These are phyloP conservation scores for Scedosporium minutisporum DNA, from an alignment of 2,329 filamentous ascomycete genomes.

Conservation along the genomic window DNA sequence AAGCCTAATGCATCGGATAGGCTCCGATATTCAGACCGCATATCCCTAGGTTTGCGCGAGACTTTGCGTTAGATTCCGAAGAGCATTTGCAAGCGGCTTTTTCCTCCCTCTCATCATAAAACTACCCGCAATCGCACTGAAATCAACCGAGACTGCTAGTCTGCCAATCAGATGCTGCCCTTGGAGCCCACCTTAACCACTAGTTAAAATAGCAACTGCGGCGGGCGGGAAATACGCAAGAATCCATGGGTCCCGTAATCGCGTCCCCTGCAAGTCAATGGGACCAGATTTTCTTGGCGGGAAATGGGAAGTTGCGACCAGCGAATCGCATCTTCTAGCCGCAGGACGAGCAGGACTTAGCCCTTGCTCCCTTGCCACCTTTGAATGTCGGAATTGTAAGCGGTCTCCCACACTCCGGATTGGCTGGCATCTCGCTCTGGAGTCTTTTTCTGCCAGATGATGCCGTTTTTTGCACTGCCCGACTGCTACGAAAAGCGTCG, in stretches of 20 bases:
- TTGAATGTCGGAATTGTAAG: neutral
- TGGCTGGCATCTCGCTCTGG: neutral
- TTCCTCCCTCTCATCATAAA: no score
- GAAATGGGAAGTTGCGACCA: neutral
- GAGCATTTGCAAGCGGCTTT: no score
- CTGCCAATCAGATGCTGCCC: neutral
- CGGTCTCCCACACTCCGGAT: neutral
- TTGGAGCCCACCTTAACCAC: neutral
- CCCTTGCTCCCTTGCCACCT: neutral
- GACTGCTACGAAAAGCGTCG: neutral
- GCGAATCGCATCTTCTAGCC: neutral
- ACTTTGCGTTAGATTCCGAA: no score
- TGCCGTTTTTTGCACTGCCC: neutral
- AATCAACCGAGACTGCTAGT: neutral
- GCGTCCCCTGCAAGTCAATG: neutral
- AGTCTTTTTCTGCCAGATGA: neutral
- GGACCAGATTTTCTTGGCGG: neutral
- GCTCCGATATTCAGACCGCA: neutral
- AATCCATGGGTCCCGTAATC: conserved; percentile 1
- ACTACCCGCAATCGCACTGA: no score
- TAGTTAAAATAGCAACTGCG: neutral
- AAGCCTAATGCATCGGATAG: neutral
- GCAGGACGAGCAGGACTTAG: neutral
- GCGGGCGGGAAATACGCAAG: neutral
- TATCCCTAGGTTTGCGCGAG: no score